phyloP scores from a whole-genome alignment of 1,284 basidiomycete species.

The Heterobasidion annosum region DNA sequence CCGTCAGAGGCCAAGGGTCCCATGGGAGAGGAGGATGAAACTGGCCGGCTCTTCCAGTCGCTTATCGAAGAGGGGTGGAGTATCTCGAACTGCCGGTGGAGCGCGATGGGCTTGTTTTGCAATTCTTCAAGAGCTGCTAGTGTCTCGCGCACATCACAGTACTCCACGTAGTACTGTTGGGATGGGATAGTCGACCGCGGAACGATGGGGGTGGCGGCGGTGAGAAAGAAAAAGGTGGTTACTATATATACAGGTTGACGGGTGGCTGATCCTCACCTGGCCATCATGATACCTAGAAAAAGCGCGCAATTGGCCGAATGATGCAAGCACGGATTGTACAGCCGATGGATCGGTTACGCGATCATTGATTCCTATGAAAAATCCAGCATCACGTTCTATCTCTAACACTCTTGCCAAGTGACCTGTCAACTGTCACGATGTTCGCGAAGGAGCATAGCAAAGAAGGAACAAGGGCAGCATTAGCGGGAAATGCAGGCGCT shows the following conservation, averaged over 20 bases:
- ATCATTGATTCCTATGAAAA: slow-evolving; percentile 27
- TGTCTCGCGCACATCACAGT: slow-evolving; percentile 50
- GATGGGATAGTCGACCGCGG: background rate
- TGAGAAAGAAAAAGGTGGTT: background rate
- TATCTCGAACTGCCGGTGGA: slow-evolving; percentile 21
- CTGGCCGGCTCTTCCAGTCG: background rate
- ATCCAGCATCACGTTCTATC: slow-evolving; percentile 29
- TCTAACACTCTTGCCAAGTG: slow-evolving; percentile 26
- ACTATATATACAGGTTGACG: background rate
- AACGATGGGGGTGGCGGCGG: background rate
- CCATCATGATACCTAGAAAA: slow-evolving; percentile 6
- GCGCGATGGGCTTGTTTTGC: slow-evolving; percentile 20
- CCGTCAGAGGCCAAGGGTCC: background rate
- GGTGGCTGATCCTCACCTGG: slow-evolving; percentile 6
- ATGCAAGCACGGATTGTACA: slow-evolving; percentile 8
- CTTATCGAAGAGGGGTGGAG: slow-evolving; percentile 12
- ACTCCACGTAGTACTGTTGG: slow-evolving; percentile 50
- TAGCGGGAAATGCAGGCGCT: background rate
- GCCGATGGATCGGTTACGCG: slow-evolving; percentile 10
- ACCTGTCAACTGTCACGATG: slow-evolving; percentile 28
- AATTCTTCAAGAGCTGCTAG: slow-evolving; percentile 31
- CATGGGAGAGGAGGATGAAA: background rate
- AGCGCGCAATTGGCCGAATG: slow-evolving; percentile 8
- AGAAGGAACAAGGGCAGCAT: background rate
- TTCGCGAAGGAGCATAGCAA: slow-evolving; percentile 8